Percentiles rank a stretch among this genome's conserved stretches.
These are phyloP conservation scores for Aphanoascus verrucosus DNA, from an alignment of 2,329 filamentous ascomycete genomes.

Conservation along the genomic window DNA sequence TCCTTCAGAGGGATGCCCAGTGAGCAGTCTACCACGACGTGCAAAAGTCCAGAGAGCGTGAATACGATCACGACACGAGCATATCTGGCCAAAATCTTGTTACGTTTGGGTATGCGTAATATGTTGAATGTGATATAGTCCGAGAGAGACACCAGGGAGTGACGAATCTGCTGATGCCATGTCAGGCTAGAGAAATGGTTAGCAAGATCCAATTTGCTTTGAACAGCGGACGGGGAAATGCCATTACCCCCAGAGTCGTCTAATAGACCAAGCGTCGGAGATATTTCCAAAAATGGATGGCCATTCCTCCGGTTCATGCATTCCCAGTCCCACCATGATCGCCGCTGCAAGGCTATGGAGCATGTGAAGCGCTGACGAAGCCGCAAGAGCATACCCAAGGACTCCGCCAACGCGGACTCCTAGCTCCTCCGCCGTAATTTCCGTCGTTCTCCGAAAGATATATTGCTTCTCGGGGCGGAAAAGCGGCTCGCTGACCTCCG, in stretches of 20 bases:
- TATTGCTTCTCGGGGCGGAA: constrained; percentile 5
- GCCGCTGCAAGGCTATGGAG: neutral
- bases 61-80: constrained; percentile 10
- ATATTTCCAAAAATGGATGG: constrained; percentile 11
- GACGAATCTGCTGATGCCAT: constrained; percentile 10
- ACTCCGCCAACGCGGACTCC: neutral
- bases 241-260: constrained; percentile 13
- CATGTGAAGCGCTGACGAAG: neutral
- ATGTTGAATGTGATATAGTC: constrained; percentile 3
- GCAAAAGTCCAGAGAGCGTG: constrained; percentile 10
- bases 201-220: neutral
- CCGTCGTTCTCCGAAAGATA: neutral
- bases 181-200: neutral
- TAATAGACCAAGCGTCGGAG: constrained; percentile 9
- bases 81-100: constrained; percentile 5
- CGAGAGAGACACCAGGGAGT: neutral
- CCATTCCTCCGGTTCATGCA: constrained; percentile 5
- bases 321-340: constrained; percentile 5
- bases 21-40: constrained; percentile 9
- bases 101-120: neutral
- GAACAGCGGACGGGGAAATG: neutral
- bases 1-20: constrained; percentile 7
- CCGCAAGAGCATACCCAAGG: constrained; percentile 4
- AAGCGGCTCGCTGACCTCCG: neutral
- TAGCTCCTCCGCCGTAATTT: constrained; percentile 3